Percentiles rank a stretch among this genome's conserved stretches.
Conservation (phyloP, 495 filamentous ascomycete genomes). For the Symbiotaphrina buchneri region DNA sequence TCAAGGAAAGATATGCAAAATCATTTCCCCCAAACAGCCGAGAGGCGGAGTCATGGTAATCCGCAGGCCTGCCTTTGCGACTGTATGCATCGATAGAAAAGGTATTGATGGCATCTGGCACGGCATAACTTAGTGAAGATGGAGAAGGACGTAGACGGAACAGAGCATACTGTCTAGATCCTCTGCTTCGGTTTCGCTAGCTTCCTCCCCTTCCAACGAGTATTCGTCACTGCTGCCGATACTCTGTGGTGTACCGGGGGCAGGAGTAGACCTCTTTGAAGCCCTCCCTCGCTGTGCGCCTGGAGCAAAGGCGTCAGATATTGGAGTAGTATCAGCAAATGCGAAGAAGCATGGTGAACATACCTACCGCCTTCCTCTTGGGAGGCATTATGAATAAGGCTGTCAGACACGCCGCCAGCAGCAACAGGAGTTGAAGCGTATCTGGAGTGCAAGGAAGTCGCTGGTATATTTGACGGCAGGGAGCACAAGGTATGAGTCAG, state of each 20-base stretch:
- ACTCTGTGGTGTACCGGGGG: conserved; percentile 38
- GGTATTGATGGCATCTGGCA: conserved; percentile 10
- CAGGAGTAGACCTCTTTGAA: conserved; percentile 44
- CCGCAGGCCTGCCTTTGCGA: conserved; percentile 3
- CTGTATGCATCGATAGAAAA: conserved; percentile 9
- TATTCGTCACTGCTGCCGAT: conserved; percentile 49
- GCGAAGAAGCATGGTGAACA: conserved; percentile 7
- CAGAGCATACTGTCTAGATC: conserved; percentile 8
- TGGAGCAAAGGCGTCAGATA: conserved; percentile 19
- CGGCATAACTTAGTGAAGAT: background rate
- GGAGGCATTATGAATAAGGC: conserved; percentile 31
- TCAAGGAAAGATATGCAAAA: conserved; percentile 59
- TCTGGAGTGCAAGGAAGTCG: too few species aligned
- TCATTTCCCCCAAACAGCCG: conserved; percentile 41
- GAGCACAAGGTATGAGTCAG: too few species aligned
- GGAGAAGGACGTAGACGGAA: background rate
- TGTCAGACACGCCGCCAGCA: too few species aligned
- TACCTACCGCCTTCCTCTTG: conserved; percentile 56
- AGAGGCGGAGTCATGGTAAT: conserved; percentile 4
- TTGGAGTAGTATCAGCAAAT: conserved; percentile 13
- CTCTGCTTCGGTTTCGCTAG: conserved; percentile 24
- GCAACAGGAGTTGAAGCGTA: too few species aligned
- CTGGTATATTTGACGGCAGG: too few species aligned
- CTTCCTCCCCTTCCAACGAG: conserved; percentile 33
- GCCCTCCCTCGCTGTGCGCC: conserved; percentile 27